A percentile compares a stretch with the other conserved stretches of the same genome.
Conservation (phyloP, 2,329 filamentous ascomycete species). For the Thielaviopsis populi region DNA sequence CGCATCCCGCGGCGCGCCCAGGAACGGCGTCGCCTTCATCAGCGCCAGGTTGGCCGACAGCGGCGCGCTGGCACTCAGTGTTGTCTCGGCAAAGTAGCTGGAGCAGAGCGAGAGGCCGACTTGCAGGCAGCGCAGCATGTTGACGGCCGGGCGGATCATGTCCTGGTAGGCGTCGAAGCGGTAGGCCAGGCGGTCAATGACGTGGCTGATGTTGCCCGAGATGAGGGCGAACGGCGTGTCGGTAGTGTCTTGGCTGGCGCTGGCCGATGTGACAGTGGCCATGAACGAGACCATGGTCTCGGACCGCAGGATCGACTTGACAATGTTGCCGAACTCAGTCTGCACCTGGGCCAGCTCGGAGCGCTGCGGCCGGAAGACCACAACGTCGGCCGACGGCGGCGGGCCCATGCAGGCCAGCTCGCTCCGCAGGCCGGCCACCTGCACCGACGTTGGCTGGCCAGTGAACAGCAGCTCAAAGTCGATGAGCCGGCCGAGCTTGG, state of each 20-base stretch:
- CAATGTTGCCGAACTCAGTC: conserved; percentile 64
- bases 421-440: conserved; percentile 45
- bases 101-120: conserved; percentile 54
- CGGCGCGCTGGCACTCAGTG: conserved; percentile 20
- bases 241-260: conserved; percentile 21
- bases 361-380: conserved; percentile 54
- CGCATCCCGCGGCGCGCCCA: conserved; percentile 30
- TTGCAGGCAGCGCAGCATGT: conserved; percentile 64
- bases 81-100: conserved; percentile 22
- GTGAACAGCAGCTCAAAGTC: conserved; percentile 53
- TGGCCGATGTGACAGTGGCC: neutral
- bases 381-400: conserved; percentile 46
- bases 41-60: conserved; percentile 21
- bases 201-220: conserved; percentile 45
- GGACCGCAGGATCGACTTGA: conserved; percentile 45
- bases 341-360: conserved; percentile 61
- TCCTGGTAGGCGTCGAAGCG: conserved; percentile 73
- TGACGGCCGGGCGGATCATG: conserved; percentile 60
- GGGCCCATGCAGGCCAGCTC: conserved; percentile 50
- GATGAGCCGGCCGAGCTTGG: conserved; percentile 44
- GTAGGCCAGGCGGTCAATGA: conserved; percentile 53
- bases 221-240: conserved; percentile 35
- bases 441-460: conserved; percentile 51
- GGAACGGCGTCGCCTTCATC: conserved; percentile 37
- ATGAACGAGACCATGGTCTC: conserved; percentile 23